phyloP scores from a whole-genome alignment of 768 basidiomycete species.

The Leccinum truebloodii region DNA sequence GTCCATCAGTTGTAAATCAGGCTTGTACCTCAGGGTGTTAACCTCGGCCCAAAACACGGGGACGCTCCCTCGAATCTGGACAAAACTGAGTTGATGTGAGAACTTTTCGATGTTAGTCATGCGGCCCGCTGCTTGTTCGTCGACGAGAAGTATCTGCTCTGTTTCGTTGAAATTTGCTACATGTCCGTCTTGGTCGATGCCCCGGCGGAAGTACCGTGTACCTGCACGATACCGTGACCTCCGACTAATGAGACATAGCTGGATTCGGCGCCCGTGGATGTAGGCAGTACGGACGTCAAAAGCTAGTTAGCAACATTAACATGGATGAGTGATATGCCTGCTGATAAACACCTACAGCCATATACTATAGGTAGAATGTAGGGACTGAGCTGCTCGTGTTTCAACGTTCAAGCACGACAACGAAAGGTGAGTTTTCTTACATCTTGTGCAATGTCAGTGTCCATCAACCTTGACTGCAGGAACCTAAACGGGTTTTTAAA shows the following conservation, averaged over 20 bases:
- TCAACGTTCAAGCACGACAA: conserved; percentile 9
- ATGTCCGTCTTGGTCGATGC: conserved; percentile 85
- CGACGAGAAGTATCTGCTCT: conserved; percentile 87
- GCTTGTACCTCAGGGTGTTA: conserved; percentile 93
- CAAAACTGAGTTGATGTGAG: conserved; percentile 74
- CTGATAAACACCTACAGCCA: conserved; percentile 70
- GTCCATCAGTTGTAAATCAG: conserved; percentile 96
- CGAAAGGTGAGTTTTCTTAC: conserved; percentile 44
- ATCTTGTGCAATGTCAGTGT: conserved; percentile 56
- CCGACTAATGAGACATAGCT: conserved; percentile 87
- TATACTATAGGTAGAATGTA: conserved; percentile 94
- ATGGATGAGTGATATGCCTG: neutral
- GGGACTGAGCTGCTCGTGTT: conserved; percentile 62
- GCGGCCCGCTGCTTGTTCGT: conserved; percentile 49
- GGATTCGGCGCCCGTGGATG: conserved; percentile 76
- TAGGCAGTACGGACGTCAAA: conserved; percentile 79
- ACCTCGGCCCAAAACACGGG: conserved; percentile 97
- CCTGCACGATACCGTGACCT: conserved; percentile 94
- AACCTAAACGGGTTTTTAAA: conserved; percentile 36
- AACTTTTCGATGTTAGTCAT: conserved; percentile 46
- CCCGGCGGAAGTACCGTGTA: conserved; percentile 95
- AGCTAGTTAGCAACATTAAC: conserved; percentile 47
- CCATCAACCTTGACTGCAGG: conserved; percentile 63
- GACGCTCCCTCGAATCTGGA: conserved; percentile 91
- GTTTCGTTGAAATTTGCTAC: conserved; percentile 99